Evolutionary conservation across 108 stramenopile genomes (phyloP).

Genomic region (Skeletonema menzelii): DNA sequence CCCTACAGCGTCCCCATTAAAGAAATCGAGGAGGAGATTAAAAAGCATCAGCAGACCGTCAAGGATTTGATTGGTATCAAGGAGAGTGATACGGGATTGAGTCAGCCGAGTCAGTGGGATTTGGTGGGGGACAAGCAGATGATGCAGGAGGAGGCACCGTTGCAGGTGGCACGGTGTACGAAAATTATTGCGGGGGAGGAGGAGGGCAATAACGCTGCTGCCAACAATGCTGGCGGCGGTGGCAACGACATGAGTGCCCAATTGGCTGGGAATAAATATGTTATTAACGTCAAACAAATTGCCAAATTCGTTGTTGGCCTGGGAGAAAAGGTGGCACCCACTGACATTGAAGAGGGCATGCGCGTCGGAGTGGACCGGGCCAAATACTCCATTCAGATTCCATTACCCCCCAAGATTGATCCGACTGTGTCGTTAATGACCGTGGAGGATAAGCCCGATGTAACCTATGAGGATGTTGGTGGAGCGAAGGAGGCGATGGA

Average conservation of each 20-base stretch:
- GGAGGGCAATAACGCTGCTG: conserved; percentile 41
- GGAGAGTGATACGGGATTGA: conserved; percentile 97
- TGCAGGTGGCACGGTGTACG: conserved; percentile 97
- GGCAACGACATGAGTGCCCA: conserved; percentile 16
- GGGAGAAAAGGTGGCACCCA: conserved; percentile 97
- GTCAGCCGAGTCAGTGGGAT: conserved; percentile 98
- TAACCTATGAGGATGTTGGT: conserved; percentile 99
- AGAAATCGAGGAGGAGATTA: conserved; percentile 95
- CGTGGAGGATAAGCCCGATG: conserved; percentile 99
- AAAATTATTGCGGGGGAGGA: conserved; percentile 94
- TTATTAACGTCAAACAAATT: conserved; percentile 99
- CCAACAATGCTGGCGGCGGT: not conserved
- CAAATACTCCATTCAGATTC: conserved; percentile 98
- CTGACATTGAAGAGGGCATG: conserved; percentile 99
- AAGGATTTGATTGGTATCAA: conserved; percentile 99
- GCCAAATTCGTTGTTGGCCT: conserved; percentile 99
- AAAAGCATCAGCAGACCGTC: conserved; percentile 92
- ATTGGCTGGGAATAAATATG: conserved; percentile 88
- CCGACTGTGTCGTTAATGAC: conserved; percentile 99
- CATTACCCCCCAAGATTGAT: conserved; percentile 99
- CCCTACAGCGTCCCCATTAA: conserved; percentile 95
- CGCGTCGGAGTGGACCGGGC: conserved; percentile 97
- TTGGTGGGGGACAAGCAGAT: conserved; percentile 99
- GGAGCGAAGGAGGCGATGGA: conserved; percentile 98
- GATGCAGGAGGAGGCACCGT: conserved; percentile 98